Conservation (phyloP, 306 rosid species). For the Vigna unguiculata region DNA sequence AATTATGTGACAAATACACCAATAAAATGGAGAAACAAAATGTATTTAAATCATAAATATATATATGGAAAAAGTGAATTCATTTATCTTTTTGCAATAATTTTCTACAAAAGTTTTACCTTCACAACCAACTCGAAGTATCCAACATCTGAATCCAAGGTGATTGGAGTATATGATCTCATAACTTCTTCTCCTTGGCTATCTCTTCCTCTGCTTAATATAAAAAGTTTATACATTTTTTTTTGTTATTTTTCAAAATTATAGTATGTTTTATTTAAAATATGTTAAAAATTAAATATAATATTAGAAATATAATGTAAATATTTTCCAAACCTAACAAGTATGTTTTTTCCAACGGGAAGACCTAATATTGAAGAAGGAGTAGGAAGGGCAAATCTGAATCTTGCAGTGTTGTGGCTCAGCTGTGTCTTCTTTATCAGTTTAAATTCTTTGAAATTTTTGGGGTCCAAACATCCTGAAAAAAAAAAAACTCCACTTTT, state of each 20-base stretch:
- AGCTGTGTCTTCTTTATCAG: slow-evolving; percentile 66
- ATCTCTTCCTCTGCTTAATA: slow-evolving; percentile 66
- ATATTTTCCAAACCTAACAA: slow-evolving; percentile 57
- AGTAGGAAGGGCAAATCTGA: slow-evolving; percentile 72
- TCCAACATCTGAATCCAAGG: slow-evolving; percentile 77
- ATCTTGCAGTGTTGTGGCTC: slow-evolving; percentile 65
- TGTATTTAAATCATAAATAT: too few species aligned
- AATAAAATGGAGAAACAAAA: too few species aligned
- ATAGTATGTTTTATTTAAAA: not conserved
- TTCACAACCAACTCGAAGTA: slow-evolving; percentile 78
- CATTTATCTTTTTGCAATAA: not conserved
- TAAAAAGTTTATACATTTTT: too few species aligned
- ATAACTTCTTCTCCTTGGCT: slow-evolving; percentile 60
- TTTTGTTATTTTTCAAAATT: not conserved
- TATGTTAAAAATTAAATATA: too few species aligned
- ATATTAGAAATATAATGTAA: slow-evolving; percentile 1
- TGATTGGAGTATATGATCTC: slow-evolving; percentile 83
- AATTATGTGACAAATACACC: too few species aligned
- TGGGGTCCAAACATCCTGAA: slow-evolving; percentile 69
- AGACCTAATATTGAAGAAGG: slow-evolving; percentile 74
- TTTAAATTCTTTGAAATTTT: slow-evolving; percentile 65
- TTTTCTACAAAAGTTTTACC: slow-evolving; percentile 45
- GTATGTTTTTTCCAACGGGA: slow-evolving; percentile 80
- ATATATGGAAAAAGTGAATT: not conserved
- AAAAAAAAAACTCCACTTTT: not conserved